A percentile compares a stretch with the other conserved stretches of the same genome.
Conservation (phyloP, 495 filamentous ascomycete species). For the Hypoxylon cercidicola region DNA sequence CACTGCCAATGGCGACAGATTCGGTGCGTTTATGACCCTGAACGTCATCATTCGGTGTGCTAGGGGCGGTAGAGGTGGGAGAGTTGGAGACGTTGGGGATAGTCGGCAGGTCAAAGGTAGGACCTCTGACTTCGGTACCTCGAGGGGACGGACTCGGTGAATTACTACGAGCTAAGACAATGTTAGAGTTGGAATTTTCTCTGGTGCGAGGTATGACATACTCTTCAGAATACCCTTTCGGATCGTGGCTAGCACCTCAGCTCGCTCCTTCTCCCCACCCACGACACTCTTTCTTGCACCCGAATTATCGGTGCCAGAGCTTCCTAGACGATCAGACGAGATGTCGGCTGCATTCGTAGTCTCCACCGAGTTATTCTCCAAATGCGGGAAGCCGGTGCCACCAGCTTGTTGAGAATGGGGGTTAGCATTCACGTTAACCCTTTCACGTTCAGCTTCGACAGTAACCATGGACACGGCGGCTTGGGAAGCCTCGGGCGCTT, state of each 20-base stretch:
- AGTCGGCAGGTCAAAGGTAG: conserved; percentile 63
- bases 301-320: conserved; percentile 67
- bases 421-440: conserved; percentile 80
- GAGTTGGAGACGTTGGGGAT: conserved; percentile 75
- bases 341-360: conserved; percentile 54
- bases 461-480: conserved; percentile 93
- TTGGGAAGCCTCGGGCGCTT: conserved; percentile 72
- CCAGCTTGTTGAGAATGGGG: conserved; percentile 74
- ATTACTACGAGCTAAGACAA: conserved; percentile 57
- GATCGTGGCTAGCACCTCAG: conserved; percentile 88
- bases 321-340: conserved; percentile 61
- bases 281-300: conserved; percentile 83
- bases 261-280: conserved; percentile 88
- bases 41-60: conserved; percentile 80
- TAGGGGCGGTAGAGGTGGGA: conserved; percentile 82
- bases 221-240: conserved; percentile 96
- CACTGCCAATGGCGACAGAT: conserved; percentile 76
- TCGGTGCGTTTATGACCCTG: conserved; percentile 70
- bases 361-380: conserved; percentile 85
- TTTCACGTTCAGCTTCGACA: conserved; percentile 90
- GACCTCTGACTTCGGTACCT: conserved; percentile 61
- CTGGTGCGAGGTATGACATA: conserved; percentile 57
- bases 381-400: conserved; percentile 85
- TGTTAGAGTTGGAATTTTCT: conserved; percentile 39
- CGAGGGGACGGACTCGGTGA: conserved; percentile 73